These are phyloP conservation scores for Trypanosoma mega DNA, from an alignment of 208 protist genomes.

Conservation along the genomic window DNA sequence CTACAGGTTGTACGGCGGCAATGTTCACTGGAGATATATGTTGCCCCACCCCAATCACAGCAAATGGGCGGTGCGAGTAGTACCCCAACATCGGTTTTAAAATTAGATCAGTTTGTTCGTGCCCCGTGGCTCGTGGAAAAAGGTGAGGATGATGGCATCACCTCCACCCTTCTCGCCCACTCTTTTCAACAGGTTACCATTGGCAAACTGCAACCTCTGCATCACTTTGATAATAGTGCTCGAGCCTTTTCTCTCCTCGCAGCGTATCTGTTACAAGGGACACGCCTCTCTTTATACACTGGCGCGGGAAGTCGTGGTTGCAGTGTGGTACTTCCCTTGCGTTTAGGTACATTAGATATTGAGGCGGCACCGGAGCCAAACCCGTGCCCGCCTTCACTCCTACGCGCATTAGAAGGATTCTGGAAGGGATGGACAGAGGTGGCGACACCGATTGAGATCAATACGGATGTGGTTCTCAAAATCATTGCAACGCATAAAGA, in stretches of 20 bases:
- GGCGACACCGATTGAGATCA: constrained; percentile 45
- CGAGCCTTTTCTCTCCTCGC: constrained; percentile 73
- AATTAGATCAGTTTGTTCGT: constrained; percentile 51
- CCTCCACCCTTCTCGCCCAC: constrained; percentile 49
- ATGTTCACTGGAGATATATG: constrained; percentile 39
- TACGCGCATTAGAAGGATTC: constrained; percentile 76
- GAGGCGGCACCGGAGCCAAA: constrained; percentile 48
- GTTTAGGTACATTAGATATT: constrained; percentile 43
- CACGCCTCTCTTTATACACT: constrained; percentile 65
- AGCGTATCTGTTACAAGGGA: constrained; percentile 72
- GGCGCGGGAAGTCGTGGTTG: constrained; percentile 31
- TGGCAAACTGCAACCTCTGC: constrained; percentile 32
- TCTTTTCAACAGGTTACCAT: constrained; percentile 28
- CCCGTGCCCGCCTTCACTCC: constrained; percentile 62
- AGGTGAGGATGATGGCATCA: constrained; percentile 69
- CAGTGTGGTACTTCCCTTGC: constrained; percentile 61
- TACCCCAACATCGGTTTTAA: background rate
- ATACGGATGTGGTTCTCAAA: constrained; percentile 64
- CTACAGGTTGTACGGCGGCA: constrained; percentile 41
- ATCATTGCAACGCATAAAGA: constrained; percentile 74
- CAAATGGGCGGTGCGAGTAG: too few species aligned
- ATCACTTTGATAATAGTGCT: constrained; percentile 37
- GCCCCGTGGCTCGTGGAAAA: constrained; percentile 41
- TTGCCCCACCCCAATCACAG: constrained; percentile 24
- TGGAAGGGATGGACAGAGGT: constrained; percentile 41